Base-by-base conservation (phyloP, 768 basidiomycete genomes). In the Chlorophyllum brunneum region DNA sequence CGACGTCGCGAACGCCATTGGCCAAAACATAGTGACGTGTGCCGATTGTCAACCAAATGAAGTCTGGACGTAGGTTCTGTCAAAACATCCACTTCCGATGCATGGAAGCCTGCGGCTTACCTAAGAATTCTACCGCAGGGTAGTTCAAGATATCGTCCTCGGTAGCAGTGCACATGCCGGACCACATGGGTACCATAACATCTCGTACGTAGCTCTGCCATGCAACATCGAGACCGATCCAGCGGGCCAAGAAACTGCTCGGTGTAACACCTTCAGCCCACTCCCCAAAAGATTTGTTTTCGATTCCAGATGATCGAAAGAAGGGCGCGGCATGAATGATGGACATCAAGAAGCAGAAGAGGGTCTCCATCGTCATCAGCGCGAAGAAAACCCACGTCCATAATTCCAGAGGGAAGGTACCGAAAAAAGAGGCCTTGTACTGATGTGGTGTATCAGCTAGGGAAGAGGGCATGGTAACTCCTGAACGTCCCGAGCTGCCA, bases 121-220 rank as follows among this genome's bases (percentile, higher is more conserved):
- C 87, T 15, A 90, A 73, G 51, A 88, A 68, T 56, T 84, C 80
- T 45, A 82, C 80, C 0, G 80, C 74, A 1, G 86, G 87, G 59
- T 88, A 79, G 1, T 69, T 64, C 44, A 75, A 64, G 0, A 88
- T 70, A 53, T 80, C 80, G 8, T 74, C 69, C 36, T 73, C 72
- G 0, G 82, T 73, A 3, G 85, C 80, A 0, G 88, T 88, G 52
- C 85, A 86, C 3, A 90, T 81, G 0, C 84, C 86, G 18, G 86
- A 86, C 61, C 88, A 86, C 31, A 90, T 61, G 0, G 86, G 85
- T 0, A 83, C 59, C 38, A 90, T 62, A 0, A 88, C 70, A 18
- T 71, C 70, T 4, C 72, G 64, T 10, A 79, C 70, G 63, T 88
- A 88, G 9, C 67, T 65, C 11, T 56, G 57, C 82, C 84, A 86